Evolutionary conservation across 345 rosid species (phyloP), one percentile per base, ranked within the genome.

Genomic region (Lepidium didymum): DNA sequence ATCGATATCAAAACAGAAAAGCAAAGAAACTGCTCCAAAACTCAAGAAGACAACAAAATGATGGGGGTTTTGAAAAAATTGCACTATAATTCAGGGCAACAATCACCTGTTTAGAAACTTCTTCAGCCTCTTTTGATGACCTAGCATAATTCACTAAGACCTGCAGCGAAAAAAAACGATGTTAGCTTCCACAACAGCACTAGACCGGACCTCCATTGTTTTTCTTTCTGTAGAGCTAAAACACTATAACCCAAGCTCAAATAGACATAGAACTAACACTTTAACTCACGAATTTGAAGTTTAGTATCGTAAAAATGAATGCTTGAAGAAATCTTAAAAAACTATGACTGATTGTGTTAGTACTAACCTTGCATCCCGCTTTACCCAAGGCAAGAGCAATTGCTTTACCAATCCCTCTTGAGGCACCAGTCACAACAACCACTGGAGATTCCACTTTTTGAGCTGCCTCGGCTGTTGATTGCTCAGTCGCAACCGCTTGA

Each of bases 91-190:
- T 31, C 35, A 37, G 29, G 42, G 59, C 0, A 56, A 8, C 13
- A 57, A 21, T 71, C 62, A 90, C 96, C 97, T 91, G 87, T 74
- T 85, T 84, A 58, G 85, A 80, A 64, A 94, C 96, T 73, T 91
- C 99, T 65, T 94, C 97, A n/a, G 99, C 97, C 65, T 94, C 97
- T 80, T 87, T 81, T 54, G 96, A 83, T 52, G 99, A 94, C 77
- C 91, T 81, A 58, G 97, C 97, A 73, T 94, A 94, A 70, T 91
- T 94, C 72, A 91, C 96, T 81, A 94, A 69, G 45, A 93, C 98
- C 98, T 93, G 83, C 36, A 78, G 54, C 59, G 42, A 16, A 58
- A 16, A 58, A 65, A 8, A 45, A 65, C 18, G 37, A 60, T 9
- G 77, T 73, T 49, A 14, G 36, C 58, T 45, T 47, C 10, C 1